These are phyloP conservation scores for Leccinum griseonigrum DNA, from an alignment of 1,284 basidiomycete species.

Conservation along the genomic window DNA sequence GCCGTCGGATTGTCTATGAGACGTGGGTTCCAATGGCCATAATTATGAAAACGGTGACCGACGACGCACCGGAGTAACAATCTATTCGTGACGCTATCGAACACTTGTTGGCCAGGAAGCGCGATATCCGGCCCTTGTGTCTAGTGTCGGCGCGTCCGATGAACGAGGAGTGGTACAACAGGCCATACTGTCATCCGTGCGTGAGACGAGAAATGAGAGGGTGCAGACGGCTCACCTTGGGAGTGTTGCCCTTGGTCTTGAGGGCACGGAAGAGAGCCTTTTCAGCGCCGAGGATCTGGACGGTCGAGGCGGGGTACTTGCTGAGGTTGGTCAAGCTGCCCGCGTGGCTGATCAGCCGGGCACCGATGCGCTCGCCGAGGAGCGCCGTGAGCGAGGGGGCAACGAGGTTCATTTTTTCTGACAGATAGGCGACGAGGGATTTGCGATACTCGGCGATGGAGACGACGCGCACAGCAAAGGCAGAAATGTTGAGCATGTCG, in stretches of 20 bases:
- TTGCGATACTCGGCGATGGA: slow-evolving; percentile 94
- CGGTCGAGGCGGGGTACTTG: slow-evolving; percentile 98
- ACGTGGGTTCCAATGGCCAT: background rate
- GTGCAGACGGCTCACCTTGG: slow-evolving; percentile 62
- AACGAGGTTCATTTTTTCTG: slow-evolving; percentile 98
- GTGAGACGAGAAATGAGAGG: background rate
- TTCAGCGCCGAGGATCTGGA: slow-evolving; percentile 97
- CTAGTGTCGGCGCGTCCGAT: slow-evolving; percentile 95
- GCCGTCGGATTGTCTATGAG: slow-evolving; percentile 73
- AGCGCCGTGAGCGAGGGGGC: slow-evolving; percentile 95
- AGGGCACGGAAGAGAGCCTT: slow-evolving; percentile 98
- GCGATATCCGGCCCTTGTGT: slow-evolving; percentile 97
- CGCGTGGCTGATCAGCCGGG: slow-evolving; percentile 95
- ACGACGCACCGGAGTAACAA: slow-evolving; percentile 79
- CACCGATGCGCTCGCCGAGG: slow-evolving; percentile 94
- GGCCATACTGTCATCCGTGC: slow-evolving; percentile 65
- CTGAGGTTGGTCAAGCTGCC: slow-evolving; percentile 95
- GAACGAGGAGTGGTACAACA: slow-evolving; percentile 92
- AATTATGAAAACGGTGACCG: background rate
- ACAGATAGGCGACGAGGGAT: slow-evolving; percentile 84
- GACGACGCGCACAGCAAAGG: slow-evolving; percentile 90
- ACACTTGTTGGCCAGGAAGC: slow-evolving; percentile 99
- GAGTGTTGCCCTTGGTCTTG: slow-evolving; percentile 99
- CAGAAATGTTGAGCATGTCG: slow-evolving; percentile 95
- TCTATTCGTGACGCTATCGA: slow-evolving; percentile 98